Conservation (phyloP, 441 rosid genomes). For the Eutrema salsugineum region DNA sequence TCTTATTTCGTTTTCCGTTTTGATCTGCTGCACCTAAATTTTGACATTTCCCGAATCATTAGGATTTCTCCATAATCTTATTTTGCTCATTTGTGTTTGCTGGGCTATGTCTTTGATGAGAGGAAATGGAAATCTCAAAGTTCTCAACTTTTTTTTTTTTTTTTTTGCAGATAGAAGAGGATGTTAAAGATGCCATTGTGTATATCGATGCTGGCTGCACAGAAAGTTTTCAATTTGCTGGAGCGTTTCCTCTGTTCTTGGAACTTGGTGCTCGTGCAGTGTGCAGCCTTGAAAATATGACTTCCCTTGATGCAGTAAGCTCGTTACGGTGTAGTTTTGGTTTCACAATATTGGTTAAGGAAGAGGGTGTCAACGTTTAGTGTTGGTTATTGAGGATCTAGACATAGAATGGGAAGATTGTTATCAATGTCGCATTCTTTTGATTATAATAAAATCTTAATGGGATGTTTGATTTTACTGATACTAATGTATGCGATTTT, state of each 20-base stretch:
- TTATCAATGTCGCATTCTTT: background rate
- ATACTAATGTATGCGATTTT: background rate
- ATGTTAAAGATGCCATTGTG: constrained; percentile 58
- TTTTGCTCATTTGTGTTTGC: background rate
- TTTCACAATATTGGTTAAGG: background rate
- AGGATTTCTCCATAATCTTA: background rate
- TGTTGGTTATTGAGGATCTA: background rate
- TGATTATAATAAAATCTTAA: background rate
- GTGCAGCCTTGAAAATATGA: constrained; percentile 81
- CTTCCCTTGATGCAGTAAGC: constrained; percentile 72
- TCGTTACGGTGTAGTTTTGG: background rate
- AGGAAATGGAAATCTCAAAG: background rate
- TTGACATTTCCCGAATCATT: background rate
- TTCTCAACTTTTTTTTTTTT: background rate
- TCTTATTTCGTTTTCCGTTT: background rate
- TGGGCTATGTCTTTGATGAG: background rate
- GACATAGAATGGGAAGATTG: background rate
- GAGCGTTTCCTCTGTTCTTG: constrained; percentile 74
- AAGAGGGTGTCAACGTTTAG: background rate
- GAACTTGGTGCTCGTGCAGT: constrained; percentile 68
- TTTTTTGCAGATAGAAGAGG: constrained; percentile 56
- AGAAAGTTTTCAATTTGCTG: constrained; percentile 81
- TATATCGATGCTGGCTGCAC: constrained; percentile 91
- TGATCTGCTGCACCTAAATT: background rate
- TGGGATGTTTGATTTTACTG: background rate